Percentiles rank a stretch among this genome's conserved stretches.
These are phyloP conservation scores for Diaporthe destruens DNA, from an alignment of 2,329 filamentous ascomycete genomes.

Conservation along the genomic window DNA sequence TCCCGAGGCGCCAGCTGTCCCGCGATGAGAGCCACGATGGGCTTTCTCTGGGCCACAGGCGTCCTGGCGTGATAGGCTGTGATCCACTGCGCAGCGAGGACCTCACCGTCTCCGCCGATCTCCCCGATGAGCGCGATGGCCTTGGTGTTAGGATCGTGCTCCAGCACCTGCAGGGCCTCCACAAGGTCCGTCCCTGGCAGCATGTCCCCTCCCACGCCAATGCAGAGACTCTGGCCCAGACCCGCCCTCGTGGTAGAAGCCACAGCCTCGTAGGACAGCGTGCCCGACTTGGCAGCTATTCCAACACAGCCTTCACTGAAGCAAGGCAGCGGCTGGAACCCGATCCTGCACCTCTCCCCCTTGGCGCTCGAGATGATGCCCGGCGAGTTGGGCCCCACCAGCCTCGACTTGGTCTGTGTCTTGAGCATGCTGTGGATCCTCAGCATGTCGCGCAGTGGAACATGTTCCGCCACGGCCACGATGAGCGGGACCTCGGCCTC, in stretches of 20 bases:
- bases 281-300: conserved; percentile 85
- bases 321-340: conserved; percentile 81
- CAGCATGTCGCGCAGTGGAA: conserved; percentile 82
- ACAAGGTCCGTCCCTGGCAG: conserved; percentile 81
- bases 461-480: conserved; percentile 84
- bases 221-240: conserved; percentile 80
- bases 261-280: conserved; percentile 83
- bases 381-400: conserved; percentile 85
- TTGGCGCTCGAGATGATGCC: conserved; percentile 84
- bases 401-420: conserved; percentile 77
- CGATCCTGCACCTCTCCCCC: conserved; percentile 73
- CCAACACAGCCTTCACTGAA: conserved; percentile 79
- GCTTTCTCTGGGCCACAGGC: conserved; percentile 70
- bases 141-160: conserved; percentile 75
- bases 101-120: conserved; percentile 76
- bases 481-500: conserved; percentile 83
- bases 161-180: conserved; percentile 76
- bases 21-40: conserved; percentile 79
- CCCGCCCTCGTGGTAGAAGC: conserved; percentile 80
- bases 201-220: conserved; percentile 83
- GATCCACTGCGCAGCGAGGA: conserved; percentile 82
- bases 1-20: conserved; percentile 74
- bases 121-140: conserved; percentile 81
- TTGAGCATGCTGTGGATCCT: conserved; percentile 76
- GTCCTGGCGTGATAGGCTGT: conserved; percentile 70